phyloP scores from a whole-genome alignment of 352 stramenopile species.

The Phytophthora fragariae region DNA sequence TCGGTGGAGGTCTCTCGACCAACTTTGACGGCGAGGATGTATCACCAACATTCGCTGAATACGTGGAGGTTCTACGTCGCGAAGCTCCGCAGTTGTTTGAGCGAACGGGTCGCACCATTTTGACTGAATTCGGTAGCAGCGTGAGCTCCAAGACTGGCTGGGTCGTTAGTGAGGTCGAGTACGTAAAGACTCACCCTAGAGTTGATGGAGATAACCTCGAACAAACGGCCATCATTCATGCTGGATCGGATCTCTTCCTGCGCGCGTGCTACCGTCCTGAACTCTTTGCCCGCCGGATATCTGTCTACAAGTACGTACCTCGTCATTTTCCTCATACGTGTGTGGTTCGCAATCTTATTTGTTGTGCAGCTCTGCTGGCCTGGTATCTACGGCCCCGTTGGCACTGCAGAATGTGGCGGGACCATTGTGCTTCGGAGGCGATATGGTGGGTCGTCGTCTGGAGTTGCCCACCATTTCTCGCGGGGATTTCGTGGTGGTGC shows the following conservation, averaged over 20 bases:
- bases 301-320: conserved; percentile 78
- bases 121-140: conserved; percentile 93
- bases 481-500: conserved; percentile 87
- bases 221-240: conserved; percentile 89
- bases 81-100: conserved; percentile 87
- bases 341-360: conserved; percentile 3
- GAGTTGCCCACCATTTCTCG: conserved; percentile 66
- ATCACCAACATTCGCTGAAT: conserved; percentile 81
- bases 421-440: conserved; percentile 92
- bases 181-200: conserved; percentile 80
- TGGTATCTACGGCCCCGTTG: conserved; percentile 51
- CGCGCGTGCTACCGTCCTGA: conserved; percentile 87
- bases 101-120: conserved; percentile 72
- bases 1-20: conserved; percentile 91
- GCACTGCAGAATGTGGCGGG: conserved; percentile 86
- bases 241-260: conserved; percentile 91
- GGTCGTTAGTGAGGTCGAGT: conserved; percentile 91
- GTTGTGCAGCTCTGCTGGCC: conserved; percentile 48
- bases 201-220: conserved; percentile 41
- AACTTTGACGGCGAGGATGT: conserved; percentile 87
- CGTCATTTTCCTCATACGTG: neutral
- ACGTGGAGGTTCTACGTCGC: conserved; percentile 77
- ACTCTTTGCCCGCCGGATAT: conserved; percentile 83
- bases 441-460: conserved; percentile 81
- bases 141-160: conserved; percentile 89